Percentiles rank a stretch among this genome's conserved stretches.
Evolutionary conservation across 2,329 filamentous ascomycete species (phyloP).

Genomic region (Xylariaceae sp.): DNA sequence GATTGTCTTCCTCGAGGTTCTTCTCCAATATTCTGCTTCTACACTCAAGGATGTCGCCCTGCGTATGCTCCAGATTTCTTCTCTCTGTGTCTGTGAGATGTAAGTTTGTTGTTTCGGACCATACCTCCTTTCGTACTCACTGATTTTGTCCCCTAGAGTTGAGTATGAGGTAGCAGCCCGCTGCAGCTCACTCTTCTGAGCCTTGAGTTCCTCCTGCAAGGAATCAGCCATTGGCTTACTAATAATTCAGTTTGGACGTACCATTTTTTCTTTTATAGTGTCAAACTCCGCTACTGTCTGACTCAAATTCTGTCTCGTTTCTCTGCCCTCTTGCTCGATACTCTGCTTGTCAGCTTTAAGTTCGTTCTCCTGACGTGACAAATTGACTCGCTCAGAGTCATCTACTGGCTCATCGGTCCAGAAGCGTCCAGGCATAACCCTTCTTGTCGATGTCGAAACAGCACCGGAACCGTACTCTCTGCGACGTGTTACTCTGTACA

Average conservation of each 20-base stretch:
- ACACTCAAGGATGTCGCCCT: conserved; percentile 28
- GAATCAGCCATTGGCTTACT: conserved; percentile 16
- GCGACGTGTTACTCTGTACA: conserved; percentile 64
- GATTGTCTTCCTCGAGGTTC: conserved; percentile 49
- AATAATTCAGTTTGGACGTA: conserved; percentile 24
- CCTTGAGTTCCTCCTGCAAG: conserved; percentile 43
- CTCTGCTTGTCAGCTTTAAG: conserved; percentile 30
- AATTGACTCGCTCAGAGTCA: conserved; percentile 54
- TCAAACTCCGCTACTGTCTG: conserved; percentile 36
- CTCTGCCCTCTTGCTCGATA: conserved; percentile 30
- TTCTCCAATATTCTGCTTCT: conserved; percentile 45
- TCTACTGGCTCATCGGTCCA: conserved; percentile 81
- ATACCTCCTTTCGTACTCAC: conserved; percentile 37
- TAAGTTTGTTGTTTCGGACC: conserved; percentile 12
- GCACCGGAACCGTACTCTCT: conserved; percentile 76
- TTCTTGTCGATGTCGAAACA: conserved; percentile 62
- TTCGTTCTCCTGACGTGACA: conserved; percentile 51
- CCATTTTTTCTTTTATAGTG: conserved; percentile 41
- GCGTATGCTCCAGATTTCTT: conserved; percentile 25
- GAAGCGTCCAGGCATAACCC: conserved; percentile 55
- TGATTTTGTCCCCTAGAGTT: conserved; percentile 66
- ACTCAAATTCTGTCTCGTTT: conserved; percentile 33
- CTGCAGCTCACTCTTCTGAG: conserved; percentile 65
- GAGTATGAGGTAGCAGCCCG: conserved; percentile 60
- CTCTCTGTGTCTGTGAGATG: conserved; percentile 30